Conservation (phyloP, 768 basidiomycete genomes). For the Termitomyces sp. region DNA sequence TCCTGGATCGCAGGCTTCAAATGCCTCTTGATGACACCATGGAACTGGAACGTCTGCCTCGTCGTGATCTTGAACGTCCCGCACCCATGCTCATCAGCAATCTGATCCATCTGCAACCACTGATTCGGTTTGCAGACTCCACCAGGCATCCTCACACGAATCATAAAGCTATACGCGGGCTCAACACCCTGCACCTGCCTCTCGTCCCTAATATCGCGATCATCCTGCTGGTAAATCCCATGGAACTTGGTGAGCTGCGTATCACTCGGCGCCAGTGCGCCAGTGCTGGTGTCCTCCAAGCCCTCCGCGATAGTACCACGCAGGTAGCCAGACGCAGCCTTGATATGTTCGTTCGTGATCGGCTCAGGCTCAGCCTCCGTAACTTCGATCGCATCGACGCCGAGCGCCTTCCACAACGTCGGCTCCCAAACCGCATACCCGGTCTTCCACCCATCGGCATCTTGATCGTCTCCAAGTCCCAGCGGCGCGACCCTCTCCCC, state of each 20-base stretch:
- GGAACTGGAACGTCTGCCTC: conserved; percentile 98
- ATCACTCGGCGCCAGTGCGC: conserved; percentile 88
- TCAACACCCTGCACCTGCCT: conserved; percentile 89
- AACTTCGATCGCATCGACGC: conserved; percentile 86
- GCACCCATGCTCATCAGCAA: conserved; percentile 92
- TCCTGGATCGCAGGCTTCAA: conserved; percentile 95
- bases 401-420: conserved; percentile 87
- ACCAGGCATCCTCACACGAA: conserved; percentile 93
- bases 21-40: conserved; percentile 96
- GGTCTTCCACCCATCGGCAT: conserved; percentile 92
- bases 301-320: conserved; percentile 96
- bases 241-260: conserved; percentile 98
- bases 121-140: conserved; percentile 91
- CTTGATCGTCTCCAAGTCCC: conserved; percentile 95
- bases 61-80: conserved; percentile 98
- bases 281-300: conserved; percentile 79
- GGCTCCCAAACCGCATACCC: conserved; percentile 98
- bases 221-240: conserved; percentile 95
- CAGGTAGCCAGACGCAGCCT: conserved; percentile 90
- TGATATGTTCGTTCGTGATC: conserved; percentile 99
- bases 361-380: conserved; percentile 92
- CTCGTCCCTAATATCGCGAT: conserved; percentile 97
- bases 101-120: conserved; percentile 95
- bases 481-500: conserved; percentile 69
- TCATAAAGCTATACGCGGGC: conserved; percentile 98